phyloP scores from a whole-genome alignment of 805 yeast species.

The Starmerella stellata region DNA sequence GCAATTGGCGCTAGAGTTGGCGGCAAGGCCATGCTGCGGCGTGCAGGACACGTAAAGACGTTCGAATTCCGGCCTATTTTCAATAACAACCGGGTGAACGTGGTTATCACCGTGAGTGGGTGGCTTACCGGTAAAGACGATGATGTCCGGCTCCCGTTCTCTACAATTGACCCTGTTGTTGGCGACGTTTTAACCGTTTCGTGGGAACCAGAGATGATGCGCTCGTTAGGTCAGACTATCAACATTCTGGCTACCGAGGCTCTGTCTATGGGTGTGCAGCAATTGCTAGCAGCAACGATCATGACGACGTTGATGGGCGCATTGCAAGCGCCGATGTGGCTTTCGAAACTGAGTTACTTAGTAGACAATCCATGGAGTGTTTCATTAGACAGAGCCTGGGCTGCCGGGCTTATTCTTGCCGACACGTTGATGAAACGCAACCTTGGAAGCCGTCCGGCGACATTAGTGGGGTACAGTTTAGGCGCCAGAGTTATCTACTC shows the following conservation, averaged over 20 bases:
- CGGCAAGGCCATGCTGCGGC: constrained; percentile 57
- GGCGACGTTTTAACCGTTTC: constrained; percentile 82
- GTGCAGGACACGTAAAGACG: constrained; percentile 83
- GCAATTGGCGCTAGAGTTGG: constrained; percentile 86
- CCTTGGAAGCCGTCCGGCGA: constrained; percentile 80
- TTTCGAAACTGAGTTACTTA: constrained; percentile 72
- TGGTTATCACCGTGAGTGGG: constrained; percentile 80
- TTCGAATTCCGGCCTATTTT: constrained; percentile 88
- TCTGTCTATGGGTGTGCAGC: constrained; percentile 81
- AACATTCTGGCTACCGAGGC: constrained; percentile 86
- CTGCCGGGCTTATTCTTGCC: constrained; percentile 79
- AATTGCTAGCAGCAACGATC: constrained; percentile 79
- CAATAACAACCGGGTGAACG: constrained; percentile 71
- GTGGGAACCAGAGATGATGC: constrained; percentile 98
- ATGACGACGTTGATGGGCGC: constrained; percentile 83
- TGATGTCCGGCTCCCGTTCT: constrained; percentile 89
- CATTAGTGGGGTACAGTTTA: constrained; percentile 79
- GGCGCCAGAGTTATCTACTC: constrained; percentile 88
- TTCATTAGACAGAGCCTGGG: constrained; percentile 91
- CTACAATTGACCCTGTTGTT: constrained; percentile 94
- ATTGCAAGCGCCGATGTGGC: constrained; percentile 76
- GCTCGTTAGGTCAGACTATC: constrained; percentile 91
- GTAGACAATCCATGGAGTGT: constrained; percentile 97
- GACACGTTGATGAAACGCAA: constrained; percentile 77
- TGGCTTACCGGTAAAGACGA: constrained; percentile 95